phyloP scores from a whole-genome alignment of 345 rosid genomes.

The Brassica rapa region DNA sequence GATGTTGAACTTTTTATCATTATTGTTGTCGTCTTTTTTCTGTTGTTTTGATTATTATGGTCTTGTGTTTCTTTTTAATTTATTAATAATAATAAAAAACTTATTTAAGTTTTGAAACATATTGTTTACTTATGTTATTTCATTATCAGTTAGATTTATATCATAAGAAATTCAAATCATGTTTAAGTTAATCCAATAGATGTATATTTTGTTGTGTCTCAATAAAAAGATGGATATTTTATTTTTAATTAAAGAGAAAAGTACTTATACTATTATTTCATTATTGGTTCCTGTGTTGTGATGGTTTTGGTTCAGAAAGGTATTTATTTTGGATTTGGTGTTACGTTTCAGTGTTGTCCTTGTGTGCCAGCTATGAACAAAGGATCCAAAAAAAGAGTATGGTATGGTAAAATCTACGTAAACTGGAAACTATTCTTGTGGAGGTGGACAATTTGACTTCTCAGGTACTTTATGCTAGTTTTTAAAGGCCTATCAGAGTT shows the following conservation, averaged over 20 bases:
- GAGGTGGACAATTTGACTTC: constrained; percentile 63
- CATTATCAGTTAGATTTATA: too few relatives aligned
- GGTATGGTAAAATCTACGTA: constrained; percentile 68
- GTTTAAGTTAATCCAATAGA: too few relatives aligned
- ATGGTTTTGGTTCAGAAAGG: neutral
- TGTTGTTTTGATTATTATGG: neutral
- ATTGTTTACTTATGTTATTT: too few relatives aligned
- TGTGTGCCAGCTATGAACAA: constrained; percentile 50
- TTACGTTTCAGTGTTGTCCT: constrained; percentile 1
- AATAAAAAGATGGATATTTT: neutral
- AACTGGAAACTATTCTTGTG: constrained; percentile 61
- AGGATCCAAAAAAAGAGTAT: constrained; percentile 41
- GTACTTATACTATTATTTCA: neutral
- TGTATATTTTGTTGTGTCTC: too few relatives aligned
- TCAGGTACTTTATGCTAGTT: constrained; percentile 30
- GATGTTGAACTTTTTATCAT: neutral
- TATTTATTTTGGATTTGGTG: constrained; percentile 8
- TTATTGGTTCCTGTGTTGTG: neutral
- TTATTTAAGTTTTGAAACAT: neutral
- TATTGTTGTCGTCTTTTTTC: neutral
- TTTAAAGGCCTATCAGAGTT: neutral
- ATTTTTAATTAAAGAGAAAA: neutral
- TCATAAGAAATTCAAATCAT: too few relatives aligned
- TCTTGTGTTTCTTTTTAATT: neutral
- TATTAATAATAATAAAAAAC: neutral